phyloP scores from a whole-genome alignment of 208 protist genomes.

The Leishmania tarentolae region DNA sequence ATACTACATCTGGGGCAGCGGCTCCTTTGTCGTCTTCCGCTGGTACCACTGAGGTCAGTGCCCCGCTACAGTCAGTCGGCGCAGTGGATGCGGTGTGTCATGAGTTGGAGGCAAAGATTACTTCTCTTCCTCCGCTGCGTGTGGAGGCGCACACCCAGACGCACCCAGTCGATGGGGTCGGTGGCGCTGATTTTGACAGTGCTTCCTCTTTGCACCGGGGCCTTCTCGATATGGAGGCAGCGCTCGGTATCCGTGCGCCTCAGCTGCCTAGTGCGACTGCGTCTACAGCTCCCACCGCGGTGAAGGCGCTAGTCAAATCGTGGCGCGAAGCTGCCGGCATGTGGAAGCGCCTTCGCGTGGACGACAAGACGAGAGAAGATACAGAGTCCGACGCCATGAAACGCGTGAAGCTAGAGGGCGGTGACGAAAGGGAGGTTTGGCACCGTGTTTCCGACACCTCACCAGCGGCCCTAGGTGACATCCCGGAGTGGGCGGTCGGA shows the following conservation, averaged over 20 bases:
- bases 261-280: background rate
- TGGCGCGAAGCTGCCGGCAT: conserved; percentile 8
- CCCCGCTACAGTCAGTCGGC: background rate
- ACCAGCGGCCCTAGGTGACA: background rate
- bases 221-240: conserved; percentile 16
- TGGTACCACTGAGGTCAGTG: background rate
- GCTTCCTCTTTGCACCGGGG: conserved; percentile 1
- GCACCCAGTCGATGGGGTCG: background rate
- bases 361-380: background rate
- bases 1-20: background rate
- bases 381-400: background rate
- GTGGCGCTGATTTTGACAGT: background rate
- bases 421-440: background rate
- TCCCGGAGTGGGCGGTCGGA: conserved; percentile 13
- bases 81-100: background rate
- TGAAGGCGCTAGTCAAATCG: conserved; percentile 1
- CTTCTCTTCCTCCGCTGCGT: background rate
- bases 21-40: background rate
- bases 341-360: conserved; percentile 17
- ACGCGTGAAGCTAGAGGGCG: conserved; percentile 12
- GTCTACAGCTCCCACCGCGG: background rate
- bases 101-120: background rate
- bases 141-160: conserved; percentile 19
- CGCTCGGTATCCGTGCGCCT: conserved; percentile 14
- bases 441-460: background rate